phyloP scores from a whole-genome alignment of 2,329 filamentous ascomycete species.

The Xylaria arbuscula region DNA sequence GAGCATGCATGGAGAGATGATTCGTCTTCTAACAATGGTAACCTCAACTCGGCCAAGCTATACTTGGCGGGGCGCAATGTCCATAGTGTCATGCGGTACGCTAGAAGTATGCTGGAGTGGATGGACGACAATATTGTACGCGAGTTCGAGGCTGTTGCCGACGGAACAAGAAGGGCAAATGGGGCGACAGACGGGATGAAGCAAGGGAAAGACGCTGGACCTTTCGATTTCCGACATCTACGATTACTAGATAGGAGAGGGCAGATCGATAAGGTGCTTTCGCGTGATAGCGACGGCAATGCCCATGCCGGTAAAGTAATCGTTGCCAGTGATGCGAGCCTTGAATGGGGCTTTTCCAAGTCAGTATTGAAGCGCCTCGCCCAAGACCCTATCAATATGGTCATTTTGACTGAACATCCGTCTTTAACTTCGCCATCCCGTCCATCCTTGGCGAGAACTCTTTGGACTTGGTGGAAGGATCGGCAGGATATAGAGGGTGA shows the following conservation, averaged over 20 bases:
- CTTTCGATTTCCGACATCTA: constrained; percentile 90
- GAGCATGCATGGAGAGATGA: constrained; percentile 90
- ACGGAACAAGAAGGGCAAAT: constrained; percentile 59
- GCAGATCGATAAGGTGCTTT: constrained; percentile 78
- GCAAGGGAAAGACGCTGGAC: constrained; percentile 67
- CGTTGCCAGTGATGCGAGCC: constrained; percentile 86
- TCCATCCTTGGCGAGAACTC: constrained; percentile 74
- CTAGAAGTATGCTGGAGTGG: constrained; percentile 97
- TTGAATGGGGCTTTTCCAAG: constrained; percentile 96
- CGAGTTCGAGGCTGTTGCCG: constrained; percentile 82
- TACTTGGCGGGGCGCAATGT: constrained; percentile 89
- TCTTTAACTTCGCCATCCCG: constrained; percentile 55
- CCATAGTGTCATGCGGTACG: constrained; percentile 88
- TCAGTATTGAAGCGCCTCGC: constrained; percentile 80
- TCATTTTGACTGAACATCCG: constrained; percentile 85
- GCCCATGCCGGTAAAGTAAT: constrained; percentile 75
- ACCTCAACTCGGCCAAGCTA: constrained; percentile 67
- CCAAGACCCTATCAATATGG: constrained; percentile 80
- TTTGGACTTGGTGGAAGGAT: constrained; percentile 85
- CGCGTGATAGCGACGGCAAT: constrained; percentile 56
- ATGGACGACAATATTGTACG: constrained; percentile 97
- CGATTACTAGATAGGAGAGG: constrained; percentile 84
- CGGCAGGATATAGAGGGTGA: constrained; percentile 59
- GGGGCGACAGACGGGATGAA: constrained; percentile 61
- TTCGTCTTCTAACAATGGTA: constrained; percentile 62